Evolutionary conservation across 805 yeast species (phyloP).

Genomic region (Vanderwaltozyma tropicalis): DNA sequence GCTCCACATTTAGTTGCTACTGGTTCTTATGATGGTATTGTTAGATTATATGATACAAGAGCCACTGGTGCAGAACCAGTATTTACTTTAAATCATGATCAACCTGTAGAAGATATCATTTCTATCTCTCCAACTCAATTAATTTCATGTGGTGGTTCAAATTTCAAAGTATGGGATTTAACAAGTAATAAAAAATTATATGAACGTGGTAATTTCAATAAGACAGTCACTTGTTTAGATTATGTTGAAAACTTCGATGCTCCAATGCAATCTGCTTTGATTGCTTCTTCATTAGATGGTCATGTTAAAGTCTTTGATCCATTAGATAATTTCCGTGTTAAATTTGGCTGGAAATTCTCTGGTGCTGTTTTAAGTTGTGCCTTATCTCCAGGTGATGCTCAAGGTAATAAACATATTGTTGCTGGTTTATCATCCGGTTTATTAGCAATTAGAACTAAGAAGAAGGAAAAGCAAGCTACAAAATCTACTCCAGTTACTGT

Average conservation of each 20-base stretch:
- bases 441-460: slow-evolving; percentile 78
- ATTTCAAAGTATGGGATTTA: slow-evolving; percentile 85
- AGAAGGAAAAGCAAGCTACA: slow-evolving; percentile 40
- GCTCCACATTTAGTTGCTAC: slow-evolving; percentile 75
- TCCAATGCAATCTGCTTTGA: slow-evolving; percentile 38
- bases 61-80: slow-evolving; percentile 39
- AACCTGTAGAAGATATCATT: slow-evolving; percentile 78
- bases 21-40: slow-evolving; percentile 86
- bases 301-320: slow-evolving; percentile 93
- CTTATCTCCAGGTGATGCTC: slow-evolving; percentile 55
- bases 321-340: slow-evolving; percentile 69
- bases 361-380: slow-evolving; percentile 87
- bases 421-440: slow-evolving; percentile 88
- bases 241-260: slow-evolving; percentile 24
- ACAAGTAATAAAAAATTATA: slow-evolving; percentile 56
- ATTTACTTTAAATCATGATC: slow-evolving; percentile 54
- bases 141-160: slow-evolving; percentile 72
- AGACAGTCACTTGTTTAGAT: slow-evolving; percentile 75
- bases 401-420: slow-evolving; percentile 63
- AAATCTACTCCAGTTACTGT: slow-evolving; percentile 3
- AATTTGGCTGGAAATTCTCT: slow-evolving; percentile 95
- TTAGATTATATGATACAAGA: slow-evolving; percentile 79
- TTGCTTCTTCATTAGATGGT: slow-evolving; percentile 94
- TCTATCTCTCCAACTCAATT: slow-evolving; percentile 64
- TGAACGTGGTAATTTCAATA: slow-evolving; percentile 79